Evolutionary conservation across 352 stramenopile species (phyloP).

Genomic region (Phytopythium delawarense): DNA sequence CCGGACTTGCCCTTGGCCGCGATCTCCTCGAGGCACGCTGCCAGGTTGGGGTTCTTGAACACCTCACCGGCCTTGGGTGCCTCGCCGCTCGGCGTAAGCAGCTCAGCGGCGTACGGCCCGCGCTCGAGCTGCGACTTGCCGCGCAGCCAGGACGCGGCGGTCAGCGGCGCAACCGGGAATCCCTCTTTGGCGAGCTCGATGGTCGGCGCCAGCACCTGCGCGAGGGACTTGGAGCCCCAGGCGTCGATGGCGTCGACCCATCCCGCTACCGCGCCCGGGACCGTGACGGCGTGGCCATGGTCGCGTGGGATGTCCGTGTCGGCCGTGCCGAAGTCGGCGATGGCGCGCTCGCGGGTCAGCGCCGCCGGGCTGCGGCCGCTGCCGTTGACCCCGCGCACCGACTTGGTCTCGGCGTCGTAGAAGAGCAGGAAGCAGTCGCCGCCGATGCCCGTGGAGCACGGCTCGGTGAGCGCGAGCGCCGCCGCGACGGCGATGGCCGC

Average conservation of each 20-base stretch:
- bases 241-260: slow-evolving; percentile 89
- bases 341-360: slow-evolving; percentile 77
- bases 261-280: slow-evolving; percentile 91
- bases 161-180: slow-evolving; percentile 91
- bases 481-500: slow-evolving; percentile 67
- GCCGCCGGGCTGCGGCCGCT: slow-evolving; percentile 81
- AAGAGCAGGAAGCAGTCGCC: slow-evolving; percentile 96
- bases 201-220: slow-evolving; percentile 86
- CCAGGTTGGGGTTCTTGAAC: slow-evolving; percentile 88
- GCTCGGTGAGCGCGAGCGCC: slow-evolving; percentile 60
- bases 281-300: slow-evolving; percentile 69
- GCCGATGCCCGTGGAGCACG: slow-evolving; percentile 76
- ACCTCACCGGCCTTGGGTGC: slow-evolving; percentile 65
- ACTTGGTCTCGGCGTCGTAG: slow-evolving; percentile 84
- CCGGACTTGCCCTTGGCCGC: slow-evolving; percentile 82
- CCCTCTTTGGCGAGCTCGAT: slow-evolving; percentile 90
- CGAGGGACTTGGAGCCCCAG: slow-evolving; percentile 84
- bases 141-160: slow-evolving; percentile 78
- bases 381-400: slow-evolving; percentile 91
- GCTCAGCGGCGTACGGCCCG: slow-evolving; percentile 41
- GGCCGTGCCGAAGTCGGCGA: slow-evolving; percentile 34
- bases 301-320: slow-evolving; percentile 32
- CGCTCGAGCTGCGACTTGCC: slow-evolving; percentile 66
- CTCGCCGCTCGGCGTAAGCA: slow-evolving; percentile 42
- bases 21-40: slow-evolving; percentile 81